Percentiles rank a stretch among this genome's conserved stretches.
These are phyloP conservation scores for Zarea fungicola DNA, from an alignment of 2,329 filamentous ascomycete genomes.

Conservation along the genomic window DNA sequence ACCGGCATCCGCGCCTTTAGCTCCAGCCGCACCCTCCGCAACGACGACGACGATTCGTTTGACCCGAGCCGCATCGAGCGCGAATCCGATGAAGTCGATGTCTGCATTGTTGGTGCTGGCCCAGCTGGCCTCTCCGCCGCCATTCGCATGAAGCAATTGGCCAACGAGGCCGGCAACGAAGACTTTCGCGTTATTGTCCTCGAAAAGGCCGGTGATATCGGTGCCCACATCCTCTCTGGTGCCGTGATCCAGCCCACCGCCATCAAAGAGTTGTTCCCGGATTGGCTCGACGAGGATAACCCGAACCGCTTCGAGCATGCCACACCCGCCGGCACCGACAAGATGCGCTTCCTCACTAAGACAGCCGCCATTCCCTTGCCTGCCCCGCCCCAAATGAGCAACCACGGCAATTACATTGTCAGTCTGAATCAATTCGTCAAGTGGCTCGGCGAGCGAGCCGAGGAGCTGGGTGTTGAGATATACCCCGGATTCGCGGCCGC, in stretches of 20 bases:
- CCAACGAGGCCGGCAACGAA: conserved; percentile 90
- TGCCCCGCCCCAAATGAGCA: conserved; percentile 93
- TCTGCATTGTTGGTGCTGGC: conserved; percentile 95
- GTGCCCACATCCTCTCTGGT: conserved; percentile 91
- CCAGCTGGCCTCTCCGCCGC: conserved; percentile 89
- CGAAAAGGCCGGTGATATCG: conserved; percentile 92
- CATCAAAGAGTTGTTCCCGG: conserved; percentile 83
- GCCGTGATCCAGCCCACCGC: conserved; percentile 90
- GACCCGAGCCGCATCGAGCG: conserved; percentile 69
- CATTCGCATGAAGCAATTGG: conserved; percentile 91
- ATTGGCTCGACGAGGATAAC: conserved; percentile 89
- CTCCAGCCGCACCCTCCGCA: conserved; percentile 25
- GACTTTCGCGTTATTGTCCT: conserved; percentile 89
- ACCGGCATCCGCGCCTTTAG: conserved; percentile 31
- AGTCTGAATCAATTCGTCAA: conserved; percentile 92
- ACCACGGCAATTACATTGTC: conserved; percentile 96
- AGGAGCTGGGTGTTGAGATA: conserved; percentile 91
- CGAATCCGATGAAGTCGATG: conserved; percentile 89
- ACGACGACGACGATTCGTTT: conserved; percentile 48
- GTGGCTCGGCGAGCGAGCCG: conserved; percentile 94
- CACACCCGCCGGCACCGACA: conserved; percentile 76
- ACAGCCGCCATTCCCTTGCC: conserved; percentile 73
- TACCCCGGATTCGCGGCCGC: conserved; percentile 95
- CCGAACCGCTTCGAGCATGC: conserved; percentile 80
- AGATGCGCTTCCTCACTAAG: conserved; percentile 92